Conservation (phyloP, 106 monocot genomes). For the Alisma plantagoaquatica region DNA sequence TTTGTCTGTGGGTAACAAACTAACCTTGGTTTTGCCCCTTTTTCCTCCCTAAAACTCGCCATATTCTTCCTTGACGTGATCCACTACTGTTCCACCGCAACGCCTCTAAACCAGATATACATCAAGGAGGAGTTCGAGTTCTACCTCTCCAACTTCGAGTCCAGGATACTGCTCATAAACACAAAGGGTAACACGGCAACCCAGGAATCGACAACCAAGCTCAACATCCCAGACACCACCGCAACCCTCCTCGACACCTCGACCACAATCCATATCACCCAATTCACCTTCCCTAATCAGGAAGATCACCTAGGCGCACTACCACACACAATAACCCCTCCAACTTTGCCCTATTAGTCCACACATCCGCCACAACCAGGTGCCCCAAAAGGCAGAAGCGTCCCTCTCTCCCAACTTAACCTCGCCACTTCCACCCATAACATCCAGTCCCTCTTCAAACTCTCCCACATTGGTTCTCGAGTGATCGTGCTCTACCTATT, state of each 20-base stretch:
- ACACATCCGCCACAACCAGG: constrained; percentile 97
- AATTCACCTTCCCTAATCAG: constrained; percentile 5
- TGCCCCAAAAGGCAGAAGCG: constrained; percentile 92
- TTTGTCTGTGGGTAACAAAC: no score
- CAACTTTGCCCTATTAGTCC: constrained; percentile 88
- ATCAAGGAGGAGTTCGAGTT: constrained; percentile 89
- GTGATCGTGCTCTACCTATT: constrained; percentile 87
- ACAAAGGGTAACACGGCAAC: constrained; percentile 47
- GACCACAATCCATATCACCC: constrained; percentile 20
- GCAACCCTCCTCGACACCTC: constrained; percentile 26
- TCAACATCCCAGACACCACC: constrained; percentile 30
- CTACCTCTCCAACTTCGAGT: constrained; percentile 86
- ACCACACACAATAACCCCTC: constrained; percentile 32
- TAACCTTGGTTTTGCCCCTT: no score
- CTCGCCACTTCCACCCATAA: constrained; percentile 64
- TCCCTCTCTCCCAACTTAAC: constrained; percentile 76
- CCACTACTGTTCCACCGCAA: constrained; percentile 54
- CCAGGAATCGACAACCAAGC: constrained; percentile 39
- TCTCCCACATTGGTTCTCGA: constrained; percentile 56
- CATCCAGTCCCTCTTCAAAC: constrained; percentile 53
- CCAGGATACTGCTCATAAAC: constrained; percentile 52
- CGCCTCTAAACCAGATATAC: constrained; percentile 75
- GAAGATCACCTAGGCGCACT: no score
- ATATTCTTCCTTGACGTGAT: constrained; percentile 76
- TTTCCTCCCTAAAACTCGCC: constrained; percentile 37